Percentiles rank a stretch among this genome's conserved stretches.
Conservation (phyloP, 2,329 filamentous ascomycete species). For the Huntiella omanensis region DNA sequence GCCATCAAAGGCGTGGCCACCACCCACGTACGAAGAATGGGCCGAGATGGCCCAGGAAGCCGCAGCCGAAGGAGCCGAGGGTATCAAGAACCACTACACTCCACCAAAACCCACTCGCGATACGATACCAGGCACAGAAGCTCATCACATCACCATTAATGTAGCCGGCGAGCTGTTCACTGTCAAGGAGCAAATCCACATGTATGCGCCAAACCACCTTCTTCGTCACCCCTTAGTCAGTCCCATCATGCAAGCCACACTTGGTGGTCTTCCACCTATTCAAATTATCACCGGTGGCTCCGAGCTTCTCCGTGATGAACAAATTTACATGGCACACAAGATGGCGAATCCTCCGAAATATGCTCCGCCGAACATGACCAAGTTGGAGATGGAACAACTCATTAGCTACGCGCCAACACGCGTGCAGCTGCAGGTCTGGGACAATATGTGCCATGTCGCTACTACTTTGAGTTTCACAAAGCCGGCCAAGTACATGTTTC, state of each 20-base stretch:
- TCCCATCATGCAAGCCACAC: constrained; percentile 66
- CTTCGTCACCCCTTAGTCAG: constrained; percentile 79
- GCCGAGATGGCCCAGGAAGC: constrained; percentile 31
- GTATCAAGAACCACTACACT: constrained; percentile 1
- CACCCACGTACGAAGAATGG: constrained; percentile 63
- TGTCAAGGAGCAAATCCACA: constrained; percentile 83
- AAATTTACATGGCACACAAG: constrained; percentile 89
- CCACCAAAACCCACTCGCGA: constrained; percentile 1
- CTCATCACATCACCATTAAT: constrained; percentile 27
- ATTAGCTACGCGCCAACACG: constrained; percentile 62
- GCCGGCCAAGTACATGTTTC: constrained; percentile 94
- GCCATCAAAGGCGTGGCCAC: constrained; percentile 82
- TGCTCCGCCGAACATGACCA: constrained; percentile 42
- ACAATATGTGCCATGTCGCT: constrained; percentile 80
- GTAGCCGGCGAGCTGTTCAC: constrained; percentile 53
- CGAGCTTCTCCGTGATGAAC: constrained; percentile 80
- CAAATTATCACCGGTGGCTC: constrained; percentile 75
- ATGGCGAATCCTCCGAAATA: constrained; percentile 69
- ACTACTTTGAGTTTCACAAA: constrained; percentile 88
- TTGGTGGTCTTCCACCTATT: constrained; percentile 77
- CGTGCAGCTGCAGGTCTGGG: constrained; percentile 91
- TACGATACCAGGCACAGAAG: not conserved
- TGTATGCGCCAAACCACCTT: constrained; percentile 67
- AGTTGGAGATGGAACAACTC: constrained; percentile 39
- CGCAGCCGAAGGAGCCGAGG: constrained; percentile 17